phyloP scores from a whole-genome alignment of 805 yeast genomes.

The Cyberlindnera amylophila region DNA sequence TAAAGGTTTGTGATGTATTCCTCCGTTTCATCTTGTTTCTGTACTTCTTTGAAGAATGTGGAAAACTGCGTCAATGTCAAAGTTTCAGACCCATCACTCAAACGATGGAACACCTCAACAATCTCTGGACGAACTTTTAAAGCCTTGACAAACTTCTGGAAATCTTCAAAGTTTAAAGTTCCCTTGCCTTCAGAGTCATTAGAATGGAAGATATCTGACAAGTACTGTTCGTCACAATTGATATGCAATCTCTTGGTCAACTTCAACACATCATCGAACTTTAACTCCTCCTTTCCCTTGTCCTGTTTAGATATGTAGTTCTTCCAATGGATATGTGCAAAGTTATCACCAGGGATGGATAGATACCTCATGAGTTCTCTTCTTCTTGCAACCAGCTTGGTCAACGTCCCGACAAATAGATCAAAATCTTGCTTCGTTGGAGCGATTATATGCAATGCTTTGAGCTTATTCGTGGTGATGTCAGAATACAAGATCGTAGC shows the following conservation, averaged over 20 bases:
- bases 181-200: constrained; percentile 50
- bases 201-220: constrained; percentile 47
- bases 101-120: constrained; percentile 40
- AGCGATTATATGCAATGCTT: constrained; percentile 78
- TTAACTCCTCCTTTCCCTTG: constrained; percentile 35
- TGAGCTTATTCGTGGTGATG: constrained; percentile 56
- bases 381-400: constrained; percentile 52
- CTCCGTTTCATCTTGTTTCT: constrained; percentile 39
- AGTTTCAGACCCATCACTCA: constrained; percentile 23
- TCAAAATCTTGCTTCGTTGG: constrained; percentile 47
- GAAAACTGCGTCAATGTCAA: constrained; percentile 33
- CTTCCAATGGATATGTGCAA: constrained; percentile 65
- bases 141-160: constrained; percentile 66
- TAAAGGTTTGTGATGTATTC: constrained; percentile 34
- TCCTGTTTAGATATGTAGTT: constrained; percentile 39
- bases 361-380: constrained; percentile 60
- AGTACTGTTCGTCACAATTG: constrained; percentile 53
- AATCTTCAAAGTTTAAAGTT: constrained; percentile 64
- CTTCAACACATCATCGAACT: constrained; percentile 64
- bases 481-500: constrained; percentile 71
- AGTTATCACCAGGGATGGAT: constrained; percentile 57
- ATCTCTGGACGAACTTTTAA: constrained; percentile 68
- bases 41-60: constrained; percentile 44
- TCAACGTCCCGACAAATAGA: constrained; percentile 50
- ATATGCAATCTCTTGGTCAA: constrained; percentile 69